Base-by-base conservation (phyloP, 73 alveolate species). In the Paramecium caudatum region DNA sequence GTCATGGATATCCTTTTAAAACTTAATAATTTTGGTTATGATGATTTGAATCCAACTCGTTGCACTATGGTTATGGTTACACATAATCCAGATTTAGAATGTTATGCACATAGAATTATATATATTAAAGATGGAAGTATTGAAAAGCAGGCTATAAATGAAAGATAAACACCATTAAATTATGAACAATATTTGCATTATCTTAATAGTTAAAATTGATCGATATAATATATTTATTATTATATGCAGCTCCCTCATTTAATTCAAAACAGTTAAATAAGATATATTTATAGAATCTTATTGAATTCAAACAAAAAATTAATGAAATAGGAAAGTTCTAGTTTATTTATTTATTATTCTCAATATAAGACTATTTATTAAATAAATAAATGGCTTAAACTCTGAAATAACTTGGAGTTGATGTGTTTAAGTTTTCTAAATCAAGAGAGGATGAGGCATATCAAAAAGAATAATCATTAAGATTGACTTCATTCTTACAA, bases 61-160 rank as follows among this genome's bases (percentile, higher is more conserved):
- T 94, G 98, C 27, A 97, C 99, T 27, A 93, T 95, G 91, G 94
- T 96, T 39, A 96, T 96, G 99, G 99, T 98, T 12, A 98, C 99
- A 12, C 99, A 98, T 85, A 97, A 98, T 91, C 99, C 99, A 39
- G 99, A 98, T 49, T 83, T 98, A 19, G 99, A 98, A 87, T 98
- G 99, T 82, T 96, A 98, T 92, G 99, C 99, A 21, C 98, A 98
- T 91, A 93, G 99, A 61, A 96, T 98, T 68, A 48, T 98, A 27
- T 98, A 98, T 91, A 98, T 98, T 27, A 95, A 94, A 82, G 99
- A 96, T 95, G 99, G 99, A 1, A 46, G 61, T 47, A 33, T 93
- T 9, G 68, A 27, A 21, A 34, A 69, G 33, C 82, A 93, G 85
- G 94, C 74, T 0, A 46, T 65, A 36, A 90, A 90, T 78, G 91